Evolutionary conservation across 495 filamentous ascomycete genomes (phyloP), one percentile per base, ranked within the genome.

Genomic region (Hypoxylon cercidicola): DNA sequence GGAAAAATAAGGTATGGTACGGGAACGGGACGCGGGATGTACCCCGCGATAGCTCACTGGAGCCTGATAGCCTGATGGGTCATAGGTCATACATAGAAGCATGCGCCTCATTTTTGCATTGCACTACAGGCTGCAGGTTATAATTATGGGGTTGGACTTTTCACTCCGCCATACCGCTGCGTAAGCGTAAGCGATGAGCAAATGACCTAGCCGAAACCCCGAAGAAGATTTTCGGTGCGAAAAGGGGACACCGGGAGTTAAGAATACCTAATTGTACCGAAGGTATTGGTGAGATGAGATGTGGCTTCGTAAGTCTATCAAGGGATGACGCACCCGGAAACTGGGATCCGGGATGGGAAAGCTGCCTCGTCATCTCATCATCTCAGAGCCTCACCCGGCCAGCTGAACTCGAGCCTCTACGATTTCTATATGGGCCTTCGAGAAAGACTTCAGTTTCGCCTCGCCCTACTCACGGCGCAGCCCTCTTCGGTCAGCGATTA

Each of bases 351-450:
- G 37, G 51, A 53, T 55, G 54, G 49, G 18, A 60, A 53, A 53
- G 46, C 25, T 56, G 60, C 60, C 23, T 62, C 46, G 57, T n/a
- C n/a, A n/a, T n/a, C n/a, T n/a, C n/a, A n/a, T 63, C 52, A 55
- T 44, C 19, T 25, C 52, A 12, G 53, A 67, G 64, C 64, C 64
- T 62, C 52, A 50, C 58, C n/a, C 7, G 21, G 4, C 41, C 35
- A 68, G 64, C 59, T 63, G 59, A 63, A 64, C 53, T 51, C 20
- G 12, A 13, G 45, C 12, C 23, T 21, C 19, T 4, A 28, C 15
- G 10, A 11, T 43, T 25, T 54, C 21, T 30, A 32, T 50, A 55
- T 59, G 59, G 60, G 65, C 65, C 65, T 68, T 59, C 43, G 40
- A 62, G 53, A 58, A 62, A 58, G 53, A 62, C 54, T 49, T 4